These are phyloP conservation scores for Dissophora ornata DNA, from an alignment of 192 early-diverging fungal genomes.

Conservation along the genomic window DNA sequence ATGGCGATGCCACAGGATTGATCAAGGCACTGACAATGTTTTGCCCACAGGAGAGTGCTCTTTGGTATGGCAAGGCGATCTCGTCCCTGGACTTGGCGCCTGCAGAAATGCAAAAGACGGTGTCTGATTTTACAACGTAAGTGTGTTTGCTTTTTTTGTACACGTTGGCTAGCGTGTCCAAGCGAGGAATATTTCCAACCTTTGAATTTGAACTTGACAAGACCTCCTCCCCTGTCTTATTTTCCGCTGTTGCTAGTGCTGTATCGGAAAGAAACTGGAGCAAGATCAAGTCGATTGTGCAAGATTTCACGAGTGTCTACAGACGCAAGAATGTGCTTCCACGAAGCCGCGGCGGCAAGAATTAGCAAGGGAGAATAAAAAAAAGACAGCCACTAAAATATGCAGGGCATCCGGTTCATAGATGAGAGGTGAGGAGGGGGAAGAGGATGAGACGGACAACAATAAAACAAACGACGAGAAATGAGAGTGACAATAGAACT, in stretches of 20 bases:
- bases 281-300: conserved; percentile 62
- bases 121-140: conserved; percentile 69
- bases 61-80: conserved; percentile 64
- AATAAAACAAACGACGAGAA: too few species aligned
- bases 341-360: conserved; percentile 37
- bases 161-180: too few species aligned
- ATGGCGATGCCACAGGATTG: conserved; percentile 65
- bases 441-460: too few species aligned
- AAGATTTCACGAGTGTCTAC: conserved; percentile 69
- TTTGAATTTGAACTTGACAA: too few species aligned
- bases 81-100: conserved; percentile 61
- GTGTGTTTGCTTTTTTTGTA: too few species aligned
- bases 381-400: too few species aligned
- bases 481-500: too few species aligned
- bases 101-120: conserved; percentile 59
- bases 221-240: not conserved
- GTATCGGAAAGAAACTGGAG: conserved; percentile 62
- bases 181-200: too few species aligned
- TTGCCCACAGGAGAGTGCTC: conserved; percentile 57
- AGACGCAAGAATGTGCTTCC: conserved; percentile 60
- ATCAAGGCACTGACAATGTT: conserved; percentile 60
- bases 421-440: too few species aligned
- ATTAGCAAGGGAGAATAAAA: conserved; percentile 24
- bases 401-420: too few species aligned
- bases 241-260: conserved; percentile 61